These are phyloP conservation scores for Macrotyloma uniflorum DNA, from an alignment of 306 rosid genomes.

Conservation along the genomic window DNA sequence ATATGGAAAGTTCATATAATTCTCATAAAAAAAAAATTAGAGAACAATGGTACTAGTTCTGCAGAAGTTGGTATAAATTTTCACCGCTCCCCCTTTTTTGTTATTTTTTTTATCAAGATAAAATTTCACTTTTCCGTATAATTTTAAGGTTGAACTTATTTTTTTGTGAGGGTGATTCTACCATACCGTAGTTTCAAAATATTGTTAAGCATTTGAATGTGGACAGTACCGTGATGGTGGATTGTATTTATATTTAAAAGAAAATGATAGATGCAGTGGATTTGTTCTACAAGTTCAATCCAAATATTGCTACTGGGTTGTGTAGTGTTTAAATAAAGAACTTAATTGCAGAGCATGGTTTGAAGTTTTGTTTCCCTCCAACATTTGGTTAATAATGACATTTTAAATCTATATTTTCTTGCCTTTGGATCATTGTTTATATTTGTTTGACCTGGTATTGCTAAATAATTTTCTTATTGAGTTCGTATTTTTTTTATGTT, in stretches of 20 bases:
- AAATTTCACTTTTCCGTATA: not conserved
- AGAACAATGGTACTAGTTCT: not conserved
- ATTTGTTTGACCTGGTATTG: conserved; percentile 21
- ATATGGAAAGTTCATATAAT: conserved; percentile 8
- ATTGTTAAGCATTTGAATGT: conserved; percentile 6
- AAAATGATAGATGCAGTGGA: too few relatives aligned
- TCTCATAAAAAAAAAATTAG: not conserved
- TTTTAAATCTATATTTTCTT: conserved; percentile 14
- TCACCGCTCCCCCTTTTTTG: not conserved
- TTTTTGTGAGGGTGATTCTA: not conserved
- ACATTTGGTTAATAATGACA: not conserved
- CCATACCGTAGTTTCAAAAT: not conserved
- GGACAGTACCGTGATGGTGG: not conserved
- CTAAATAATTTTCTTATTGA: not conserved
- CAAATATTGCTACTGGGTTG: too few relatives aligned
- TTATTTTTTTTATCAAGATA: not conserved
- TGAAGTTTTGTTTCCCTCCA: not conserved
- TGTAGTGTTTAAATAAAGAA: not conserved
- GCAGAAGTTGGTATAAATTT: not conserved
- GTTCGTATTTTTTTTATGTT: conserved; percentile 6
- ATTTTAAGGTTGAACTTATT: not conserved
- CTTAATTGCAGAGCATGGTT: not conserved
- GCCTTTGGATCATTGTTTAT: not conserved
- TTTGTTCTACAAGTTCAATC: too few relatives aligned
- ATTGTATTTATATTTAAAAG: not conserved